Base-by-base conservation (phyloP, 2,329 filamentous ascomycete genomes). In the Paraphoma chrysanthemicola region DNA sequence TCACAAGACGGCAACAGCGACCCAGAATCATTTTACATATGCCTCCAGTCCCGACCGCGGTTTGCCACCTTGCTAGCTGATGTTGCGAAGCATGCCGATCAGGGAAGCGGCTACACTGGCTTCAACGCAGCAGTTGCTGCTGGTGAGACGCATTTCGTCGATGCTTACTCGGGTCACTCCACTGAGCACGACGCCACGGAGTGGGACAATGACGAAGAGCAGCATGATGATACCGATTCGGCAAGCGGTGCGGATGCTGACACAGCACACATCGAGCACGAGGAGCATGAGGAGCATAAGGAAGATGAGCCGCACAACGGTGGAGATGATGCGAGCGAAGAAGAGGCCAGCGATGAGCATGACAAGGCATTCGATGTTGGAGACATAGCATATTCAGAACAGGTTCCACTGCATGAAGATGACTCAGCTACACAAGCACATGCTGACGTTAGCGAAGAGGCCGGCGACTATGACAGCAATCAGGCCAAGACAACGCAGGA, bases 1-100 rank as follows among this genome's bases (percentile, higher is more conserved):
- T 79, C 79, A 31, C 87, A 90, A 66, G 87, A 89, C 68, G 85
- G 81, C 23, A 72, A 79, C 41, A 76, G 81, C 50, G 72, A 80
- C 18, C 81, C 82, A 2, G 80, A 84, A 31, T 83, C 86, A 14
- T 78, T 89, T n/a, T 85, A 86, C 63, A 77, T 90, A 53, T 80
- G 79, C 9, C 77, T 90, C 48, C 79, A 77, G 50, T 82, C 81
- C 17, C 85, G 83, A 66, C 76, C 82, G 41, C 83, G 82, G 46
- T 83, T 88, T 66, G 75, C 78, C 3, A 79, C 80, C 43, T 81
- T 85, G 54, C 73, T 89, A 30, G 74, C 77, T 36, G 79, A 82
- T 59, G 78, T 90, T 45, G 76, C 79, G 44, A 75, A 80, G 61
- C 82, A 81, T 66, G 85, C 81, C 54, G 78, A 80, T 17, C 79